Evolutionary conservation across 108 stramenopile species (phyloP), one percentile per base, ranked within the genome.

Genomic region (Nitzschia sp.): DNA sequence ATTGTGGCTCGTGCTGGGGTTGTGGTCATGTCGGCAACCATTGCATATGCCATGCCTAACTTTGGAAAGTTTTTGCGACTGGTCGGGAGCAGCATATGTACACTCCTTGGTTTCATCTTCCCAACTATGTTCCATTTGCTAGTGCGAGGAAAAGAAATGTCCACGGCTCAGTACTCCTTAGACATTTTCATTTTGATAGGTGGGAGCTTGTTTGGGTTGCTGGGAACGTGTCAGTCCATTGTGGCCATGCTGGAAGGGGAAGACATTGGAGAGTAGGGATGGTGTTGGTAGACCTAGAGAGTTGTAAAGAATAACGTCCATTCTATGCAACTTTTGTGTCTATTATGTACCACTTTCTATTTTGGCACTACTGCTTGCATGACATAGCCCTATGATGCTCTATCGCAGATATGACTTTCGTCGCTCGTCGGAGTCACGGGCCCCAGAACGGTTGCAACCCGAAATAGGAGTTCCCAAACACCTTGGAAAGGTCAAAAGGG

Each of bases 51-150:
- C 7, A 55, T 86, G 10, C 86, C 86, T 6, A 78, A 85, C 64
- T 91, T 91, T 79, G 90, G 90, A 55, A 75, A 80, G 42, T 91
- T 88, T 71, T 63, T 88, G 29, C 54, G 69, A 38, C 58, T 91
- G 59, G 90, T 91, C 2, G 90, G 90, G 0, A 63, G 80, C 22
- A 83, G 82, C 41, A 88, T 91, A 19, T 91, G 90, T 53, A 87
- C 82, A 8, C 38, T 91, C 8, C 61, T 91, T 21, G 90, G 85
- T 24, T 91, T 91, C 60, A 80, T 88, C 42, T 63, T 91, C 60
- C 87, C 90, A 0, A 76, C 69, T 37, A 76, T 69, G 41, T 87
- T 88, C 78, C 90, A 91, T 70, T 39, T 86, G 38, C 41, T 75
- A 26, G 87, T 83, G 8, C 73, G 85, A 22, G 83, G 75, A 0